Evolutionary conservation across 202 grass and related monocot genomes (phyloP).

Genomic region (Hordeum pubiflorum): DNA sequence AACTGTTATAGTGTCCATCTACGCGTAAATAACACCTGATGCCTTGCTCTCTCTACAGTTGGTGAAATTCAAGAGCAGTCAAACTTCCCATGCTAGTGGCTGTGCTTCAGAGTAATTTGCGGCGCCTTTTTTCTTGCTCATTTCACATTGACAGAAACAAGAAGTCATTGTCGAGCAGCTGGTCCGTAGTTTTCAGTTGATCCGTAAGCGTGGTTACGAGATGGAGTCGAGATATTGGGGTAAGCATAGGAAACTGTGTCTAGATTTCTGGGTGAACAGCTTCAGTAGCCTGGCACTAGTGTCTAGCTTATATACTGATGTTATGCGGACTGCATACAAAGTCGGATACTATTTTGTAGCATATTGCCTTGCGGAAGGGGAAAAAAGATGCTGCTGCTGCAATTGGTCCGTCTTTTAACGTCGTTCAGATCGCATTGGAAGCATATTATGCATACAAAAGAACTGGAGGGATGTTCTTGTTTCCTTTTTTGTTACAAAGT

Average conservation of each 20-base stretch:
- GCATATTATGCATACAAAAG: too few relatives aligned
- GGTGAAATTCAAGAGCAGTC: constrained; percentile 53
- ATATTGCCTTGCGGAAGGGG: neutral
- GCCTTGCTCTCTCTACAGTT: constrained; percentile 35
- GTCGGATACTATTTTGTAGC: neutral
- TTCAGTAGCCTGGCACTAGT: neutral
- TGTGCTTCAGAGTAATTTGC: neutral
- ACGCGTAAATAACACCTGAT: constrained; percentile 1
- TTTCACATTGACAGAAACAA: neutral
- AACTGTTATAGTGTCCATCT: neutral
- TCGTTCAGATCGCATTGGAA: neutral
- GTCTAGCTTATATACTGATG: neutral
- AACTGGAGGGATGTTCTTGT: too few relatives aligned
- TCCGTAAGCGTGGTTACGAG: neutral
- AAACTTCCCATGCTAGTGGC: constrained; percentile 9
- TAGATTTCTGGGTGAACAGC: neutral
- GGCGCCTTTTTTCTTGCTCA: neutral
- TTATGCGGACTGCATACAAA: neutral
- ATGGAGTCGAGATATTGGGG: neutral
- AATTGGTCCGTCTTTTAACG: neutral
- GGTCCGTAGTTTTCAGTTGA: neutral
- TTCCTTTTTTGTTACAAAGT: too few relatives aligned
- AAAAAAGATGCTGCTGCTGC: neutral
- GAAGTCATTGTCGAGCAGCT: neutral
- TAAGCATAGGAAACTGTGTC: neutral